phyloP scores from a whole-genome alignment of 2,329 filamentous ascomycete species.

The Pseudogymnoascus sp. region DNA sequence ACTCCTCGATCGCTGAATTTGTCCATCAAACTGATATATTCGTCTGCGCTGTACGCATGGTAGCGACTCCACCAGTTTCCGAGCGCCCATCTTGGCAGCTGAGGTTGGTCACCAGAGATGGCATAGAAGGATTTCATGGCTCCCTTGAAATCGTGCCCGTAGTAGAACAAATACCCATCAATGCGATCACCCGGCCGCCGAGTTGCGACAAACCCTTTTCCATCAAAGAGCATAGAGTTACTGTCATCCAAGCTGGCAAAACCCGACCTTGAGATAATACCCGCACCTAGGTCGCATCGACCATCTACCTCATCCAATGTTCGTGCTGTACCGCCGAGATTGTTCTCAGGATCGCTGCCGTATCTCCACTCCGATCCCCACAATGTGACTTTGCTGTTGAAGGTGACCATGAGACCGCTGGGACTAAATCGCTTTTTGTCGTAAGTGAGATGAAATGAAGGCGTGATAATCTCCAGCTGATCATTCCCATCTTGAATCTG shows the following conservation, averaged over 20 bases:
- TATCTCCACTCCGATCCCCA: constrained; percentile 45
- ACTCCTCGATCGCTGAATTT: constrained; percentile 43
- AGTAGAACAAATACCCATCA: constrained; percentile 53
- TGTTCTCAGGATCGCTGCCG: constrained; percentile 33
- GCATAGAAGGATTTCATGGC: constrained; percentile 48
- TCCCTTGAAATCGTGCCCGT: constrained; percentile 47
- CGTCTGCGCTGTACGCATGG: constrained; percentile 46
- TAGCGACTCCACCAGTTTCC: constrained; percentile 62
- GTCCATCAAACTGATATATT: constrained; percentile 51
- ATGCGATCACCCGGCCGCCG: constrained; percentile 40
- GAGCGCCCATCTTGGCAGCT: constrained; percentile 48
- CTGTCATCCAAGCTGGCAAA: constrained; percentile 47
- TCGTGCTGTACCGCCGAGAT: constrained; percentile 40
- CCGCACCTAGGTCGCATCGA: constrained; percentile 39
- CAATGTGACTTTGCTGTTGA: constrained; percentile 35
- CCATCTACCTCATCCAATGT: constrained; percentile 49
- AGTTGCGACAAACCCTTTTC: constrained; percentile 43
- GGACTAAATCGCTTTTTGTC: constrained; percentile 48
- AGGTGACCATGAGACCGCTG: constrained; percentile 37
- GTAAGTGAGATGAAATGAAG: constrained; percentile 48
- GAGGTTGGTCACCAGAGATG: constrained; percentile 47
- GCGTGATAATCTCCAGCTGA: constrained; percentile 47
- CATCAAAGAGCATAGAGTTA: constrained; percentile 48
- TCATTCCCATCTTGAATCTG: constrained; percentile 38
- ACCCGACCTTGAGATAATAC: constrained; percentile 43